Evolutionary conservation across 768 basidiomycete genomes (phyloP), one percentile per base, ranked within the genome.

Genomic region (Favolaschia claudopus): DNA sequence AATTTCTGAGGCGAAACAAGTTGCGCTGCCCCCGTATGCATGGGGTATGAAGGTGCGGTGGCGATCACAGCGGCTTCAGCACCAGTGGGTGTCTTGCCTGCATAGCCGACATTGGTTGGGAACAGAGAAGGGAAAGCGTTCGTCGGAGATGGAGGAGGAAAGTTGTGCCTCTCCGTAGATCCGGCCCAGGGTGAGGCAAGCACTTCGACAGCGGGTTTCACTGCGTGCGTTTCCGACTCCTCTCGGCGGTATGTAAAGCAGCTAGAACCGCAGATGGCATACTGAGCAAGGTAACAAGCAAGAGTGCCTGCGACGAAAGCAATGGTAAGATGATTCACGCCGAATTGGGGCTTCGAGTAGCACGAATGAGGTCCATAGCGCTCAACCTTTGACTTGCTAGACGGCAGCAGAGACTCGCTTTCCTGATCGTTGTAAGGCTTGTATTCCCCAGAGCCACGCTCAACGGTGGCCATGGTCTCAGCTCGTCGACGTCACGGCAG

Each of bases 21-120:
- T 43, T 86, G 79, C 3, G 88, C 79, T 2, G 87, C 86, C 10
- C 86, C 90, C 0, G 87, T 85, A 50, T 94, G 91, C 14, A 89
- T 67, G 8, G 93, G 93, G 68, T 93, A 92, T n/a, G 82, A 76
- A 14, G 91, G 91, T 0, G 89, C 91, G 5, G 91, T 92, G 5
- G 81, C 82, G 27, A 93, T 82, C 32, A 92, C 75, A 3, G 80
- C 90, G 1, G 91, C 79, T 66, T 93, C 91, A 8, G 88, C 91
- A 17, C 91, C 91, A 0, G 91, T 95, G 0, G 91, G 89, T 1
- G 92, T 94, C 22, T 77, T 80, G 15, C 93, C 93, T 3, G 88
- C 78, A 69, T 93, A 87, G 33, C 93, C 93, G 4, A 95, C 87
- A 64, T 86, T 65, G 28, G 90, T 83, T 5, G 93, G 93, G 71